A percentile compares a stretch with the other conserved stretches of the same genome.
Evolutionary conservation across 192 early-diverging fungal genomes (phyloP).

Genomic region (Thamnidium elegans): DNA sequence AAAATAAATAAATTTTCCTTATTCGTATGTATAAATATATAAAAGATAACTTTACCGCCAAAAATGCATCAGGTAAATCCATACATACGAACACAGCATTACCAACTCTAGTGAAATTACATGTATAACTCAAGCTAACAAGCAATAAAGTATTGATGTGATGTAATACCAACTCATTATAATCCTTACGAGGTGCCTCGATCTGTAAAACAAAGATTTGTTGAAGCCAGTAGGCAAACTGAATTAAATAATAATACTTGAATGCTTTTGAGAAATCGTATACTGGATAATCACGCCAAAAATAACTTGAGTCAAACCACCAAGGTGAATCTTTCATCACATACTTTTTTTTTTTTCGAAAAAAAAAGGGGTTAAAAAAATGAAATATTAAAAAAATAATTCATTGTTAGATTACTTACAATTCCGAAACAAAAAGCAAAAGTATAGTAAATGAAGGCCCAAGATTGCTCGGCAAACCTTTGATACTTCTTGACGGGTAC

Average conservation of each 20-base stretch:
- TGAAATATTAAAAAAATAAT: not conserved
- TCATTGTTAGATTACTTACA: conserved; percentile 35
- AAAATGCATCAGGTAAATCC: conserved; percentile 62
- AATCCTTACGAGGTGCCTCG: conserved; percentile 58
- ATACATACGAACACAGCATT: conserved; percentile 62
- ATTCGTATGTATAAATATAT: not conserved
- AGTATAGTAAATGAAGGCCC: conserved; percentile 67
- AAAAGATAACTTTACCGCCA: conserved; percentile 45
- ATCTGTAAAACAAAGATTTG: conserved; percentile 58
- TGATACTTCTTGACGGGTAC: conserved; percentile 36
- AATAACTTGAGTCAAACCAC: conserved; percentile 58
- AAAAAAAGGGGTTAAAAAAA: not conserved
- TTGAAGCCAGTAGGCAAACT: conserved; percentile 60
- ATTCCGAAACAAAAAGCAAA: conserved; percentile 55
- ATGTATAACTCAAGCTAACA: conserved; percentile 53
- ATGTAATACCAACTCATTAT: conserved; percentile 53
- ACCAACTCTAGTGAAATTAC: conserved; percentile 60
- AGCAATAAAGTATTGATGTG: conserved; percentile 59
- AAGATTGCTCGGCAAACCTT: conserved; percentile 72
- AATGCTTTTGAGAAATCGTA: conserved; percentile 40
- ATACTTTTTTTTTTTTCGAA: conserved; percentile 32
- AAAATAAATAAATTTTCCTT: not conserved
- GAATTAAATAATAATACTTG: conserved; percentile 59
- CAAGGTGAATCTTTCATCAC: conserved; percentile 59
- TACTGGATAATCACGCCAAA: conserved; percentile 56